Base-by-base conservation (phyloP, 768 basidiomycete genomes). In the Podaxis rugospora region DNA sequence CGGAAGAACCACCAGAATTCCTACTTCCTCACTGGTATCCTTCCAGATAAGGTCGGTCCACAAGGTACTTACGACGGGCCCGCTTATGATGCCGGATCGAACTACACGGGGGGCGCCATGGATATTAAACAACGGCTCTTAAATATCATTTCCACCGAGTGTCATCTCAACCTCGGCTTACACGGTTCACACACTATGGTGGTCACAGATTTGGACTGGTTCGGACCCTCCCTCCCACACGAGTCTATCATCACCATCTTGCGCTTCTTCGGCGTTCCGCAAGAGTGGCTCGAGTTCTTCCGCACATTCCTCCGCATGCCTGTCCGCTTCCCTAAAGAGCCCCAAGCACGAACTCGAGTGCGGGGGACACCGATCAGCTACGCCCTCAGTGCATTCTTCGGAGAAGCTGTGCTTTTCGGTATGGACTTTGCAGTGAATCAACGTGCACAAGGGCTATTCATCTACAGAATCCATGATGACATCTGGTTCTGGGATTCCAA, bases 381-480 rank as follows among this genome's bases (percentile, higher is more conserved):
- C 57, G 70, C 76, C 1, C 68, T 81, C 32, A 76, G 76, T 57
- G 71, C 69, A 1, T 65, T 79, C 5, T 79, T 72, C 55, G 79
- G 78, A 5, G 80, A 82, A 63, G 69, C 67, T 2, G 55, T 80
- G 13, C 56, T 80, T 36, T 80, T 79, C 63, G 71, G 68, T 21
- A 78, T 82, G 78, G 80, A 82, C 63, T 78, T 77, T 57, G 78
- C 79, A 5, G 77, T 80, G 59, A 80, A 80, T 52, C 80, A 78
- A 52, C 66, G 64, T 32, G 73, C 78, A 1, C 57, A 73, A 18
- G 78, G 78, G 2, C 63, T 80, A 9, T 77, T 71, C 65, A 70
- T 82, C n/a, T 74, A 79, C 55, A 70, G 78, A 53, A 75, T 80
- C 66, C 77, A 80, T 63, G 78, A 81, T 57, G 79, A 82, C 55